These are phyloP conservation scores for Trichosporon asahii DNA, from an alignment of 1,284 basidiomycete genomes.

Conservation along the genomic window DNA sequence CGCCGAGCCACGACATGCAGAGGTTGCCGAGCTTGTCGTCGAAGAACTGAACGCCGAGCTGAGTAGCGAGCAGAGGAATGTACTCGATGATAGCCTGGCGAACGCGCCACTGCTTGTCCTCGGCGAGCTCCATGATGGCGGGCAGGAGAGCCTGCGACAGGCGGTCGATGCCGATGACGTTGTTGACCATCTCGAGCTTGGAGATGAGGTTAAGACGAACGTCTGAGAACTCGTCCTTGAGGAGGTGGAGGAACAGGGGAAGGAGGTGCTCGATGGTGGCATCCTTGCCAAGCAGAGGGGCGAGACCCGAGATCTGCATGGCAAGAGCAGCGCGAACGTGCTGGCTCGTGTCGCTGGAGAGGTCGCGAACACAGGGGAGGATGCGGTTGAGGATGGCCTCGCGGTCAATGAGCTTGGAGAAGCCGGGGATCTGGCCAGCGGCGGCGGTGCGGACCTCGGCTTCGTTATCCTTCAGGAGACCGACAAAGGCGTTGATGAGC, in stretches of 20 bases:
- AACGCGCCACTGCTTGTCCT: slow-evolving; percentile 99
- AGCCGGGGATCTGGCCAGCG: slow-evolving; percentile 94
- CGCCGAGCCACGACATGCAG: slow-evolving; percentile 99
- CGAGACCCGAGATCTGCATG: slow-evolving; percentile 95
- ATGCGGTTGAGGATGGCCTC: slow-evolving; percentile 90
- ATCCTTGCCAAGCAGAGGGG: slow-evolving; percentile 89
- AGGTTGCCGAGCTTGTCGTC: slow-evolving; percentile 95
- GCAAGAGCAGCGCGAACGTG: slow-evolving; percentile 96
- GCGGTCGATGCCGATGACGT: slow-evolving; percentile 94
- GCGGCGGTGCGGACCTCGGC: slow-evolving; percentile 97
- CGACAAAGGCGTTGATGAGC: slow-evolving; percentile 87
- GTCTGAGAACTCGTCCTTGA: slow-evolving; percentile 99
- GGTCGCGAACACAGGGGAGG: slow-evolving; percentile 93
- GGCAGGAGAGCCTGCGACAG: slow-evolving; percentile 94
- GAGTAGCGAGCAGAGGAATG: slow-evolving; percentile 91
- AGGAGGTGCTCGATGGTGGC: slow-evolving; percentile 95
- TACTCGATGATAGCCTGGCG: slow-evolving; percentile 99
- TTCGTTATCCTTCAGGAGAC: slow-evolving; percentile 95
- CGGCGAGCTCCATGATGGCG: slow-evolving; percentile 95
- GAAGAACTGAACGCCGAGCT: slow-evolving; percentile 95
- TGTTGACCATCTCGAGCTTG: slow-evolving; percentile 95
- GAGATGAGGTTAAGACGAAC: slow-evolving; percentile 98
- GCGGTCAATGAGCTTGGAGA: slow-evolving; percentile 89
- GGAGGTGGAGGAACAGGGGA: slow-evolving; percentile 89
- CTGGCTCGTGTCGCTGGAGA: slow-evolving; percentile 90